Base-by-base conservation (phyloP, 140 eudicot species). In the Erigeron philadelphicus region DNA sequence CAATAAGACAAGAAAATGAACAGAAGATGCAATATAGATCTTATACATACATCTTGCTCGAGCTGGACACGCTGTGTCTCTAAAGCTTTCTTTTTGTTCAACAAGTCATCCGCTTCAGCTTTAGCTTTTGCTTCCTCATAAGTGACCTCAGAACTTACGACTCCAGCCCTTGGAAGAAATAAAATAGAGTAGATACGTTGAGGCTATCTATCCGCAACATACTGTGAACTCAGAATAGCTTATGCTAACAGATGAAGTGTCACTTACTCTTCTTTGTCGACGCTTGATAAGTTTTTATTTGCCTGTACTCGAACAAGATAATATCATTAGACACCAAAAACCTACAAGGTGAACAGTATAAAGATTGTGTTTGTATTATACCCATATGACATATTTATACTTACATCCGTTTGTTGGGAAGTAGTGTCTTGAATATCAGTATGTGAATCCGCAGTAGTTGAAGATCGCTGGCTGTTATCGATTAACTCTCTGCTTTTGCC, bases 241-340 rank as follows among this genome's bases (percentile, higher is more conserved):
- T 31, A 2, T 31, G 38, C 38, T 31, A 31, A 31, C 38, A 25
- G 11, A 43, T 41, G 46, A 60, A 49, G 68, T 47, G 58, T 68
- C 74, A 84, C 96, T 88, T 90, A 90, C 97, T 76, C 86, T 19
- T 86, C 80, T 5, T 84, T 85, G 5, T 92, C 83, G 40, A 68
- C 68, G 38, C 81, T 82, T 68, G 85, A 74, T 46, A 70, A 72
- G 62, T 79, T 82, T 87, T 84, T 88, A 75, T 60, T 82, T 64
- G 66, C 95, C 98, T 91, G 77, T 62, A 81, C 38, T 69, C 67
- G 61, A 69, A 76, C 35, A 72, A 77, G 49, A 69, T 12, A 59
- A 49, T 44, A 70, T 76, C 43, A 70, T 13, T n/a, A 23, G 70
- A 73, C 4, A 1, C 16, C 18, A 59, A 64, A 42, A 65, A 43